Base-by-base conservation (phyloP, 108 stramenopile genomes). In the Pseudonitzschia delicatissima region DNA sequence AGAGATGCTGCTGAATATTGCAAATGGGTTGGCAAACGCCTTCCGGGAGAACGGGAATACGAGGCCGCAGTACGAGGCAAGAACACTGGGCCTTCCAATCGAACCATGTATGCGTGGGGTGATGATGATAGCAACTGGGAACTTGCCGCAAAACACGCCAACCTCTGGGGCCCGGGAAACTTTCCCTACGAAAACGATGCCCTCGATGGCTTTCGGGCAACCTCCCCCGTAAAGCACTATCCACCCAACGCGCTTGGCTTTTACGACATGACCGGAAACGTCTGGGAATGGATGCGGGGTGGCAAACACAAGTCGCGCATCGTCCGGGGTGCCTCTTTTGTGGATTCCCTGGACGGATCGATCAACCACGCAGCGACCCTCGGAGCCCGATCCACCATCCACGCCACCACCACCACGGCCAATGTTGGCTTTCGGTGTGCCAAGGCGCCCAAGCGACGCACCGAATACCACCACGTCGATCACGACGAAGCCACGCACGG, bases 1-100 rank as follows among this genome's bases (percentile, higher is more conserved):
- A 73, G 86, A 49, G 97, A 98, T 77, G 96, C 97, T 17, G 82
- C 87, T 8, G 97, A 96, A 62, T 98, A 92, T 67, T 98, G 97
- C 75, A 72, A 74, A 15, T 98, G 96, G 97, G 69, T 65, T 8
- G 94, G 93, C 6, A 86, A 89, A 48, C 85, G 96, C 25, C 69
- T 96, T 26, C 92, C 91, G 13, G 88, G 93, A 12, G 96, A 96
- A 79, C 51, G 88, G 58, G 96, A 96, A 64, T 96, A 91, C 90
- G 96, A 96, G 70, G 90, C 87, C 5, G 96, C 93, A 15, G 96
- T 92, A 6, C 77, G 96, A 5, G 92, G 87, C n/a, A 86, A 85
- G 8, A 64, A 84, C 45, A 80, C 55, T 33, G 88, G 88, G 32
- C 88, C 88, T 9, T 74, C 67, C 12, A 92, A 92, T 62, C 78